A percentile compares a stretch with the other conserved stretches of the same genome.
These are phyloP conservation scores for Lathyrus tuberosus DNA, from an alignment of 306 rosid species.

Conservation along the genomic window DNA sequence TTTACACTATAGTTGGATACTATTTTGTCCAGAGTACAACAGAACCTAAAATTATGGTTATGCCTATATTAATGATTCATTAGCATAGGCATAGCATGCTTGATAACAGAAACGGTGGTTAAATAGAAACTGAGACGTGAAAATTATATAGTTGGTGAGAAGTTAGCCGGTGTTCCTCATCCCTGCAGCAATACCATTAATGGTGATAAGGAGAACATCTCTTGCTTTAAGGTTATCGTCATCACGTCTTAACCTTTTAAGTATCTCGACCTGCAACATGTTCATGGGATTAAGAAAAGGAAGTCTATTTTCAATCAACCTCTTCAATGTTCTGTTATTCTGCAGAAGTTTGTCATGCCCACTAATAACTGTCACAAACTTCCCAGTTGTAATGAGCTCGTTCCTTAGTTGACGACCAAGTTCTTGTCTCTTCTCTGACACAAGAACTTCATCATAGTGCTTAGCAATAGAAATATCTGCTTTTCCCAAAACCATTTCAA, in stretches of 20 bases:
- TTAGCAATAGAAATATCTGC: constrained; percentile 84
- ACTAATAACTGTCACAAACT: constrained; percentile 57
- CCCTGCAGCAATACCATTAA: constrained; percentile 97
- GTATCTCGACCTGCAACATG: constrained; percentile 89
- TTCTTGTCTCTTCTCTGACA: constrained; percentile 58
- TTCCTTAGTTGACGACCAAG: constrained; percentile 65
- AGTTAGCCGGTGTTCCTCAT: constrained; percentile 84
- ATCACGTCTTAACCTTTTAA: constrained; percentile 81
- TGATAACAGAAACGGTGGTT: not conserved
- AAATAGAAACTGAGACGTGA: no score
- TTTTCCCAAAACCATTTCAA: constrained; percentile 94
- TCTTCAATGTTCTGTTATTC: constrained; percentile 72
- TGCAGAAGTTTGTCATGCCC: constrained; percentile 74
- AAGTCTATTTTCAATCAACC: constrained; percentile 83
- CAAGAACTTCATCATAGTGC: constrained; percentile 90
- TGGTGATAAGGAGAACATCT: constrained; percentile 88
- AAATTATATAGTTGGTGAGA: not conserved
- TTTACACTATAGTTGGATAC: no score
- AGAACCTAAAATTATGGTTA: not conserved
- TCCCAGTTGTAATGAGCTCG: constrained; percentile 64
- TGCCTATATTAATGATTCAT: constrained; percentile 10
- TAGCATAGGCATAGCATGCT: not conserved
- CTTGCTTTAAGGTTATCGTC: constrained; percentile 71
- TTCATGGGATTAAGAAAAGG: constrained; percentile 86
- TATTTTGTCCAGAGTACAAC: not conserved